Base-by-base conservation (phyloP, 2,329 filamentous ascomycete genomes). In the Bretziella fagacearum region DNA sequence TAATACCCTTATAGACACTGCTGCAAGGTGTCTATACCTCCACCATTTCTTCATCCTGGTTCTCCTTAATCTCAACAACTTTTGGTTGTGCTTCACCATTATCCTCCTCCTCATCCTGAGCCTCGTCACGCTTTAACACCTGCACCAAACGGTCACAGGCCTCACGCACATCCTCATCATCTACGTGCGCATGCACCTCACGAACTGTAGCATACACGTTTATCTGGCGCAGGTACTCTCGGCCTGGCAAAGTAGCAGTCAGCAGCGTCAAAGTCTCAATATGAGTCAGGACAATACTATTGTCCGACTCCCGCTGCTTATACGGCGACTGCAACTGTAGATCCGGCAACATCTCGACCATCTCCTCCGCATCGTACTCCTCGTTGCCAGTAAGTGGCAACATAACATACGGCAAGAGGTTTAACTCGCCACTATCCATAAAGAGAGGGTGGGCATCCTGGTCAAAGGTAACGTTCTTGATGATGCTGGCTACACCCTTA, bases 381-480 rank as follows among this genome's bases (percentile, higher is more conserved):
- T 96, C 91, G 27, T 73, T 78, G 0, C 89, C 89, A 56, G 81
- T 89, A 41, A 96, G 78, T 0, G 91, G 89, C 5, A 95, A 70
- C 7, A 98, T 65, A 13, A 96, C 68, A 60, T 96, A 96, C 0
- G 89, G 87, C 3, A 96, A 65, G 13, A 96, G 71, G 55, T 93
- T 81, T 43, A 87, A 77, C 32, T 78, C 77, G 15, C 79, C 73
- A 44, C 82, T 77, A 1, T 73, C 70, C 39, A 95, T 63, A 46
- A 94, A 78, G 2, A 70, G 65, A 0, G 74, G 67, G 56, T 96
- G 89, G 0, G 80, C 73, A 2, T 74, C 63, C 4, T 89, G 64
- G 56, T 93, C 82, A 58, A 98, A 96, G 5, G 84, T 78, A 25
- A 84, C 77, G 58, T 98, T 98, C 63, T 96, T 96, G 60, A 98